Conservation (phyloP, 2,329 filamentous ascomycete genomes). For the Penicillium digitatum region DNA sequence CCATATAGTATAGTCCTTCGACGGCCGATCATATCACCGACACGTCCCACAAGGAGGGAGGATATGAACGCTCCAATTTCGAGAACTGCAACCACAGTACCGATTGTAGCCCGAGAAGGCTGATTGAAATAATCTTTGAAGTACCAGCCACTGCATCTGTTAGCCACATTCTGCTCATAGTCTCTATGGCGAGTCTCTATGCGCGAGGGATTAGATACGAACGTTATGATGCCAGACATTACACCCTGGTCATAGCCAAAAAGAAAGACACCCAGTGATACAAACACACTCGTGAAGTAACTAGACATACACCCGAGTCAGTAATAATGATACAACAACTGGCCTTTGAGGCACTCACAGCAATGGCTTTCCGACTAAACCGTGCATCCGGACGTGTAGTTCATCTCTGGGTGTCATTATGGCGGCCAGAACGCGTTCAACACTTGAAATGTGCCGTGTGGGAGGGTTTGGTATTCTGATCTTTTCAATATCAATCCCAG, state of each 20-base stretch:
- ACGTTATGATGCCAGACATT: conserved; percentile 68
- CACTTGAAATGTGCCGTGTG: conserved; percentile 60
- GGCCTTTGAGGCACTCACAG: conserved; percentile 58
- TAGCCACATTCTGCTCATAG: not conserved
- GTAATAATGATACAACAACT: conserved; percentile 1
- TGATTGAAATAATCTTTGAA: conserved; percentile 93
- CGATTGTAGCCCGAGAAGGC: conserved; percentile 79
- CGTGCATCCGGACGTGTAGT: conserved; percentile 69
- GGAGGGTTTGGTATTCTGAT: conserved; percentile 73
- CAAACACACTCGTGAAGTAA: conserved; percentile 86
- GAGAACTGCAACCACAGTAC: conserved; percentile 96
- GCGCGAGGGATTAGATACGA: conserved; percentile 20
- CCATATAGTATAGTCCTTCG: conserved; percentile 89
- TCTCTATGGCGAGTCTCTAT: not conserved
- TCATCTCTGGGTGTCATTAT: conserved; percentile 79
- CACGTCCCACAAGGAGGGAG: conserved; percentile 76
- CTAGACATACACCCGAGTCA: conserved; percentile 47
- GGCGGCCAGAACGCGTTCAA: conserved; percentile 67
- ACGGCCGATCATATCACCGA: conserved; percentile 88
- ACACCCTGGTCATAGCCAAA: conserved; percentile 65
- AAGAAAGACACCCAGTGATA: conserved; percentile 60
- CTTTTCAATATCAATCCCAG: conserved; percentile 36
- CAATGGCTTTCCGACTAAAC: conserved; percentile 91
- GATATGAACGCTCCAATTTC: conserved; percentile 90
- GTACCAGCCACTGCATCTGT: conserved; percentile 63